Percentiles rank a stretch among this genome's conserved stretches.
Conservation (phyloP, 345 rosid genomes). For the Gossypium rotundifolium region DNA sequence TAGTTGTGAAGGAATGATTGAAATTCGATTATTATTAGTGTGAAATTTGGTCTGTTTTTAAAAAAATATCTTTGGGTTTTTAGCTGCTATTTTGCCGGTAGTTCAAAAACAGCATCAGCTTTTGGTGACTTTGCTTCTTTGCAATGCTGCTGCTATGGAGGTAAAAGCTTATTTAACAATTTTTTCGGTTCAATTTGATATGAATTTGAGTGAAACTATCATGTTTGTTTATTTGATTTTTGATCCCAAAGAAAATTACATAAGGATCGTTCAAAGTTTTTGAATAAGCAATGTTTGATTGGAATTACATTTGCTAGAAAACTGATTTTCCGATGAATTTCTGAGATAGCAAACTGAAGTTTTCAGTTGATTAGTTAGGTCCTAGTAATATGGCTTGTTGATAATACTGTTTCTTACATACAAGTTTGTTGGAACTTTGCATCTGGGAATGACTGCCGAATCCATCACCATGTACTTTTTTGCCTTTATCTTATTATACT, state of each 20-base stretch:
- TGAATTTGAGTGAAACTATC: background rate
- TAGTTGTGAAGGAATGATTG: background rate
- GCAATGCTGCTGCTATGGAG: constrained; percentile 95
- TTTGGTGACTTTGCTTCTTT: constrained; percentile 79
- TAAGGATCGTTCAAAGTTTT: background rate
- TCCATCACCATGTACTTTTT: background rate
- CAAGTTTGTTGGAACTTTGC: background rate
- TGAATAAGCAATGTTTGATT: background rate
- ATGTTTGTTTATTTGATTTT: background rate
- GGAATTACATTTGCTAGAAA: background rate
- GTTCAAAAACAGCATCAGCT: constrained; percentile 97
- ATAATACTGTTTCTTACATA: background rate
- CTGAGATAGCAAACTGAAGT: background rate
- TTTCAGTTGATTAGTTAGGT: background rate
- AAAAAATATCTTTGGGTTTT: background rate
- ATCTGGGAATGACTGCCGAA: background rate
- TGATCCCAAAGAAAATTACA: background rate
- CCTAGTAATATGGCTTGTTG: background rate
- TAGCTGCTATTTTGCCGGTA: constrained; percentile 82
- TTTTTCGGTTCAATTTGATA: background rate
- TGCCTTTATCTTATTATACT: background rate
- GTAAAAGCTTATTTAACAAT: constrained; percentile 27
- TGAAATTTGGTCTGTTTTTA: background rate
- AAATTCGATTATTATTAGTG: background rate
- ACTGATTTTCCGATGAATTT: background rate